Evolutionary conservation across 805 yeast genomes (phyloP).

Genomic region (Wickerhamomyces mucosus): DNA sequence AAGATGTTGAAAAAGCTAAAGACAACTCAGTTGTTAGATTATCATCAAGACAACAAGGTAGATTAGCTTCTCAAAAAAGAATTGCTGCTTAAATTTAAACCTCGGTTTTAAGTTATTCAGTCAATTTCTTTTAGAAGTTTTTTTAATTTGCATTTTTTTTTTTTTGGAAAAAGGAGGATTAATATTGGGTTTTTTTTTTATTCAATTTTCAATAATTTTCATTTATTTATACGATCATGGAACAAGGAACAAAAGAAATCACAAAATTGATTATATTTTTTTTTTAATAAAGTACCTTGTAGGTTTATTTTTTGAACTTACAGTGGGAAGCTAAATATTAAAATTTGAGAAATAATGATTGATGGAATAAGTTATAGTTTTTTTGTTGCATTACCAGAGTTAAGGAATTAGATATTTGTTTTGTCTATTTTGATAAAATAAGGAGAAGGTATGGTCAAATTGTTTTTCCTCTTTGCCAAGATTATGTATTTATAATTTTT

Average conservation of each 20-base stretch:
- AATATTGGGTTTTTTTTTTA: not conserved
- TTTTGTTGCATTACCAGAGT: too few species aligned
- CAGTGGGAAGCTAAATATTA: constrained; percentile 1
- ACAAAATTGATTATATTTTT: not conserved
- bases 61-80: constrained; percentile 83
- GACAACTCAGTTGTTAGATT: constrained; percentile 63
- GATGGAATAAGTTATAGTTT: too few species aligned
- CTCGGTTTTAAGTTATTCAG: too few species aligned
- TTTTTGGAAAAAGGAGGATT: not conserved
- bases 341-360: too few species aligned
- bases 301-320: not conserved
- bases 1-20: constrained; percentile 85
- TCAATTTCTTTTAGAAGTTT: too few species aligned
- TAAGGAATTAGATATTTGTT: too few species aligned
- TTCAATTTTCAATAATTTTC: not conserved
- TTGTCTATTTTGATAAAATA: too few species aligned
- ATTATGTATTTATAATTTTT: too few species aligned
- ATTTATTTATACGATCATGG: not conserved
- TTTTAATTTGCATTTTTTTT: not conserved
- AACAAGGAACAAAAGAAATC: not conserved
- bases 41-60: constrained; percentile 87
- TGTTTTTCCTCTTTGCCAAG: too few species aligned
- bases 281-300: constrained; percentile 1
- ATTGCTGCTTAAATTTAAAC: constrained; percentile 45
- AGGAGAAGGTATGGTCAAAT: too few species aligned